These are phyloP conservation scores for Tetrahymena thermophila DNA, from an alignment of 73 alveolate genomes.

Conservation along the genomic window DNA sequence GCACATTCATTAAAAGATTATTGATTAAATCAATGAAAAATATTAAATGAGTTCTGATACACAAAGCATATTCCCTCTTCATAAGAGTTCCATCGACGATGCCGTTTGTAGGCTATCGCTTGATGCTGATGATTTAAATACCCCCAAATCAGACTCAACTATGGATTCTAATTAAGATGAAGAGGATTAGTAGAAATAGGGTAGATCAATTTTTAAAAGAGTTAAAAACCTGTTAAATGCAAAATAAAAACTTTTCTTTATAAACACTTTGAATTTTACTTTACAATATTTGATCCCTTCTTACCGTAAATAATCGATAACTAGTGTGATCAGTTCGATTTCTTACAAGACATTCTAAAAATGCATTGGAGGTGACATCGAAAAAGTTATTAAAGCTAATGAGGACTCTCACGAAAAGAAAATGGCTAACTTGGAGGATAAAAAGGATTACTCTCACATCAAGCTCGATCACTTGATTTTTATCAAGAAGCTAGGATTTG, in stretches of 20 bases:
- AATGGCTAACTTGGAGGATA: constrained; percentile 13
- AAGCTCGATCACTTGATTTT: constrained; percentile 19
- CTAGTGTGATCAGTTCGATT: constrained; percentile 16
- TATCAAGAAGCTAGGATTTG: constrained; percentile 41
- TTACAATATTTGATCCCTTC: neutral
- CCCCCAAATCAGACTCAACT: neutral
- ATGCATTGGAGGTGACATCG: constrained; percentile 40
- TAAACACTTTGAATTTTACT: neutral
- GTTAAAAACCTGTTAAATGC: neutral
- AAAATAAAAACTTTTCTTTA: neutral
- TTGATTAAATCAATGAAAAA: neutral
- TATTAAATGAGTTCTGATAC: neutral
- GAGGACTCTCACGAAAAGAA: constrained; percentile 38
- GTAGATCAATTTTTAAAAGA: neutral
- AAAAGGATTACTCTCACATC: constrained; percentile 8
- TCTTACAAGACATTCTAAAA: constrained; percentile 16
- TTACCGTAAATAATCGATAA: neutral
- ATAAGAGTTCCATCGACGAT: neutral
- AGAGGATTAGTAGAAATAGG: neutral
- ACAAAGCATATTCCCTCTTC: neutral
- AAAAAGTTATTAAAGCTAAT: constrained; percentile 25
- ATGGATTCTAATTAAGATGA: neutral
- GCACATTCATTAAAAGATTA: neutral
- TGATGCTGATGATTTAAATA: neutral
- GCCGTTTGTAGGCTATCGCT: neutral